These are phyloP conservation scores for Clausena lansium DNA, from an alignment of 345 rosid species.

Conservation along the genomic window DNA sequence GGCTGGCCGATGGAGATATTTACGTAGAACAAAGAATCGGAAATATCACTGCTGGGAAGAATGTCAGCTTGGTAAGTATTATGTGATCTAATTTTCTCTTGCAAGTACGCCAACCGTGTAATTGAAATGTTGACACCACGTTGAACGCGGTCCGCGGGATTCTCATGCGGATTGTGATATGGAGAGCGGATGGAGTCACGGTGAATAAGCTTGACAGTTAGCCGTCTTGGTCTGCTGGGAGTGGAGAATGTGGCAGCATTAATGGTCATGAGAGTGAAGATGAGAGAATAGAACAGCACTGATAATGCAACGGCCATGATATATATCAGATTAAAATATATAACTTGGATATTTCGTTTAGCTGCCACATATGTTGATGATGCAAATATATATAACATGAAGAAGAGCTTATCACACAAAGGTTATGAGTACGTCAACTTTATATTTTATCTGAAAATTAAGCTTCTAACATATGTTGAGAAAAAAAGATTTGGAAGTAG, in stretches of 20 bases:
- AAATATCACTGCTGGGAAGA: slow-evolving; percentile 17
- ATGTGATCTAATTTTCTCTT: slow-evolving; percentile 9
- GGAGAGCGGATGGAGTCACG: slow-evolving; percentile 33
- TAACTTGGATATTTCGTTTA: not conserved
- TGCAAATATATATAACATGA: not conserved
- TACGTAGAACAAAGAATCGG: slow-evolving; percentile 21
- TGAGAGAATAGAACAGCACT: not conserved
- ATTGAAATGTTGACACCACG: slow-evolving; percentile 28
- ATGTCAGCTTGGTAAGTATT: slow-evolving; percentile 27
- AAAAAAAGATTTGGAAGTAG: not conserved
- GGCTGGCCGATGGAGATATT: slow-evolving; percentile 58
- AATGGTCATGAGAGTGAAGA: not conserved
- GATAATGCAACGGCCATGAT: not conserved
- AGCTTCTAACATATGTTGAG: not conserved
- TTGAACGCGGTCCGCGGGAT: slow-evolving; percentile 14
- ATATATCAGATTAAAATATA: too few relatives aligned
- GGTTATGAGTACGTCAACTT: not conserved
- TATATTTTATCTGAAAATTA: not conserved
- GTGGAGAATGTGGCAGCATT: not conserved
- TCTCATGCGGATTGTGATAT: slow-evolving; percentile 20
- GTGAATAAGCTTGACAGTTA: slow-evolving; percentile 27
- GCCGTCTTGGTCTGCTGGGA: slow-evolving; percentile 1
- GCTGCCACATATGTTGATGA: not conserved
- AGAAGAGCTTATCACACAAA: not conserved
- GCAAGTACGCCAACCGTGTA: slow-evolving; percentile 29